Percentiles rank a stretch among this genome's conserved stretches.
phyloP scores from a whole-genome alignment of 441 rosid species.

The Gossypium davidsonii region DNA sequence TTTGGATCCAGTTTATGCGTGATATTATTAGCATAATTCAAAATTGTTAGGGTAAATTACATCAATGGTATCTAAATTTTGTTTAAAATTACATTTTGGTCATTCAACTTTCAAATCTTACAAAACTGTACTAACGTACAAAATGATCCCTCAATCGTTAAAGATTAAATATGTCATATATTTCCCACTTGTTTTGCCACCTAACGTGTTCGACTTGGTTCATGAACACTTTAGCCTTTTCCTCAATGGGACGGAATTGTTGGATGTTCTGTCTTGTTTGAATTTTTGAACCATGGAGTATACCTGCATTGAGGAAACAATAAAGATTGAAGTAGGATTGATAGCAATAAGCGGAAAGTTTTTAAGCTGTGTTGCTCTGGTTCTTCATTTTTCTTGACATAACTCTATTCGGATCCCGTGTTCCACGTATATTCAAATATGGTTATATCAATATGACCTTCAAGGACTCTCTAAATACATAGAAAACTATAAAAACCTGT shows the following conservation, averaged over 20 bases:
- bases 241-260: slow-evolving; percentile 19
- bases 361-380: not conserved
- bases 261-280: slow-evolving; percentile 26
- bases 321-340: slow-evolving; percentile 8
- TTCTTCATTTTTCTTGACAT: not conserved
- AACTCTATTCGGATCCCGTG: not conserved
- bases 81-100: no score
- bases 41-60: no score
- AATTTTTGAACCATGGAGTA: slow-evolving; percentile 57
- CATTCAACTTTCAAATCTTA: no score
- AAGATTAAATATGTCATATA: no score
- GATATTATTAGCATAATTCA: no score
- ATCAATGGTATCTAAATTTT: no score
- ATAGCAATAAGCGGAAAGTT: not conserved
- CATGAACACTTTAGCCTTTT: slow-evolving; percentile 19
- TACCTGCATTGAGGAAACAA: slow-evolving; percentile 33
- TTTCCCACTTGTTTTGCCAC: no score
- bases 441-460: not conserved
- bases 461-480: not conserved
- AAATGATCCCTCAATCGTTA: no score
- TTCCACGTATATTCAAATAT: not conserved
- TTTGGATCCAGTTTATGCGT: no score
- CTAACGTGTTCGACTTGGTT: slow-evolving; percentile 4
- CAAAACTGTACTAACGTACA: no score
- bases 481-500: not conserved